Evolutionary conservation across 805 yeast genomes (phyloP), one percentile per base, ranked within the genome.

Genomic region (Pichia exigua): DNA sequence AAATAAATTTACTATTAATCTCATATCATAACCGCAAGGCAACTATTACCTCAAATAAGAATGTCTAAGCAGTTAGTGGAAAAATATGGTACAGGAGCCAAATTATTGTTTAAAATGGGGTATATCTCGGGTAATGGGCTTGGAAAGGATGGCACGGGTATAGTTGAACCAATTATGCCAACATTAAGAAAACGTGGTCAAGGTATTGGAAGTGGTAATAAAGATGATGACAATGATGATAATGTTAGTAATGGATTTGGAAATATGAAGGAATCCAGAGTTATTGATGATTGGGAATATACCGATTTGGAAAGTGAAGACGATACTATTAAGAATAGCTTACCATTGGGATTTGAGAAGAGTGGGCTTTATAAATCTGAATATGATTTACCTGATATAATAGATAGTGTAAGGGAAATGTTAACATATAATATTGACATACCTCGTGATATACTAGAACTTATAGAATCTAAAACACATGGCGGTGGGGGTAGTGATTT

Each of bases 51-150:
- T n/a, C 20, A 35, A 35, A 17, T 12, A 35, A 35, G n/a, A 17
- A 35, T 21, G 41, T 30, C 26, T 52, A 55, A 15, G 4, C 46
- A 51, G 17, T n/a, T 40, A 8, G 28, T 48, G 12, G 24, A 47
- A 22, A 47, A 50, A 22, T 90, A 91, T 62, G 98, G 98, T 8
- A 79, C 89, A 40, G 98, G 98, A 39, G 96, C 96, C 3, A 68
- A 75, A 47, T 69, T 92, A 47, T 65, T 92, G 69, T 73, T 80
- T 54, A 77, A 81, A 55, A 91, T 92, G 98, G 99, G 99, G 0
- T 91, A 87, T 66, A 75, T 76, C 9, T 78, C 77, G 42, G 98
- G 99, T 0, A 73, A 77, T 60, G 98, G 97, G 0, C 74, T 92
- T n/a, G 99, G 99, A 2, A 70, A 71, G 6, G 65, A 73, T 24